Conservation (phyloP, 2,329 filamentous ascomycete species). For the Geosmithia morbida region DNA sequence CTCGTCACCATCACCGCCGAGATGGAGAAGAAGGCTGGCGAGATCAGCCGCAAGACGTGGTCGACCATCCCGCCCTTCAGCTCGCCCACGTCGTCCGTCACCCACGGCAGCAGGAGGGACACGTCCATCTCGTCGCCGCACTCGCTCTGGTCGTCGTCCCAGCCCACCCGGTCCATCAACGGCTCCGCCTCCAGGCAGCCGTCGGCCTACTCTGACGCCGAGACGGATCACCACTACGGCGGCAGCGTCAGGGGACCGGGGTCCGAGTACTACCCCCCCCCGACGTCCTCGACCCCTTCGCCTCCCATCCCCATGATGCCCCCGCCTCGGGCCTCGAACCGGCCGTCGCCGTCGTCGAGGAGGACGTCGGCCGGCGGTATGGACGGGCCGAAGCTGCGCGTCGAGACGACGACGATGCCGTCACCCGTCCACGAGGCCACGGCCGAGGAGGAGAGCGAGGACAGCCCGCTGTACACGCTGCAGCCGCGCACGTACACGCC, state of each 20-base stretch:
- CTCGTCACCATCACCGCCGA: constrained; percentile 67
- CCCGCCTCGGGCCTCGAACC: too few species aligned
- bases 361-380: not conserved
- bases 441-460: constrained; percentile 6
- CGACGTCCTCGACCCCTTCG: not conserved
- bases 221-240: not conserved
- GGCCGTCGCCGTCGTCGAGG: not conserved
- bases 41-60: constrained; percentile 65
- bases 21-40: constrained; percentile 73
- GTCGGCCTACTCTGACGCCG: not conserved
- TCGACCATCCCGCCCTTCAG: constrained; percentile 5
- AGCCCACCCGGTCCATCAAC: not conserved
- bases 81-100: not conserved
- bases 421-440: not conserved
- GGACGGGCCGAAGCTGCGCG: not conserved
- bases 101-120: not conserved
- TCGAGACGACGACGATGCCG: not conserved
- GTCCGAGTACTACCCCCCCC: not conserved
- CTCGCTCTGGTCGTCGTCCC: constrained; percentile 1
- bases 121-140: constrained; percentile 2
- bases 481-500: constrained; percentile 46
- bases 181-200: not conserved
- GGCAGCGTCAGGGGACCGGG: too few species aligned
- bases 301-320: not conserved
- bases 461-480: constrained; percentile 33